A percentile compares a stretch with the other conserved stretches of the same genome.
Conservation (phyloP, 495 filamentous ascomycete genomes). For the Oidiodendron maius region DNA sequence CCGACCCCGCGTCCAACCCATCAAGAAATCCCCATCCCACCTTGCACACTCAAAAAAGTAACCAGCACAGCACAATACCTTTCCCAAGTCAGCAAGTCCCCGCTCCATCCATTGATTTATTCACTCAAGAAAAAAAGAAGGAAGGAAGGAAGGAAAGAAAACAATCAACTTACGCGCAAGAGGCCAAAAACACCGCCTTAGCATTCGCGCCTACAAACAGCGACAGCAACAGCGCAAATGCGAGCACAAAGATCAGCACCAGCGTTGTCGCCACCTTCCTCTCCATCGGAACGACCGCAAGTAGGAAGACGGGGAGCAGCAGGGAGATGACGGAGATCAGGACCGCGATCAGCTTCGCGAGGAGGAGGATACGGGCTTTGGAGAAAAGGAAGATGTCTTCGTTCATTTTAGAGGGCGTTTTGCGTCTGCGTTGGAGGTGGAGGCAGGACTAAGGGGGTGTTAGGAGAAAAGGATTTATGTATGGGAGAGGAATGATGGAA, state of each 20-base stretch:
- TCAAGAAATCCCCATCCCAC: too few species aligned
- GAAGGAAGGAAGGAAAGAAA: too few species aligned
- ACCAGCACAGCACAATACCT: background rate
- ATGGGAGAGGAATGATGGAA: too few species aligned
- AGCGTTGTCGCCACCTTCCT: background rate
- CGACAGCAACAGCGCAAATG: constrained; percentile 3
- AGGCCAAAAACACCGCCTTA: background rate
- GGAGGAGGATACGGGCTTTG: background rate
- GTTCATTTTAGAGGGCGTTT: too few species aligned
- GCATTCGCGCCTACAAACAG: background rate
- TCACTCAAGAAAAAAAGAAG: too few species aligned
- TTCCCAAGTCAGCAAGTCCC: background rate
- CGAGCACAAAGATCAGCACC: constrained; percentile 1
- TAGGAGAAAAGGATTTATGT: too few species aligned
- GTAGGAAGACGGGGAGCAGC: background rate
- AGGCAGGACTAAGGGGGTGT: background rate
- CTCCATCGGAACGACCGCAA: background rate
- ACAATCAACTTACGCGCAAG: constrained; percentile 9
- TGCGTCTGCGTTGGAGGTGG: background rate
- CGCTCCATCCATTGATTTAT: background rate
- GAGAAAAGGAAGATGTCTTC: constrained; percentile 1
- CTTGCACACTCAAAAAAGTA: background rate
- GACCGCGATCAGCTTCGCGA: background rate
- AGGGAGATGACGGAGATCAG: background rate
- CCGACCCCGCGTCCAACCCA: too few species aligned